Conservation (phyloP, 306 rosid genomes). For the Malus sieversii region DNA sequence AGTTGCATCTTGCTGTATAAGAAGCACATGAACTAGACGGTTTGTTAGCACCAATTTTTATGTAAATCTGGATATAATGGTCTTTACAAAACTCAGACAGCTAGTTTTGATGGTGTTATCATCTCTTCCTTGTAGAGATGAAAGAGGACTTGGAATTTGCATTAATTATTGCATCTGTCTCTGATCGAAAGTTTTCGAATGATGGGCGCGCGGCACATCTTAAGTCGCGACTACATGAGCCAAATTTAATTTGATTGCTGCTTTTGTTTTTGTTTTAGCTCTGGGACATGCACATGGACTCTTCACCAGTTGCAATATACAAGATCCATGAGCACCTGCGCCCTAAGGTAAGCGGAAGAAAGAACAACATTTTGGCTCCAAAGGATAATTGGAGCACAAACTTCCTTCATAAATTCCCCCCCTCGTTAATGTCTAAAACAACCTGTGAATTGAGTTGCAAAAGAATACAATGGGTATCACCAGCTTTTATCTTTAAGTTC, state of each 20-base stretch:
- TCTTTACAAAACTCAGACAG: too few relatives aligned
- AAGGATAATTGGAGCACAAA: neutral
- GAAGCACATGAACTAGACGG: too few relatives aligned
- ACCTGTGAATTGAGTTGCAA: neutral
- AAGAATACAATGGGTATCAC: neutral
- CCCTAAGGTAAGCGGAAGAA: conserved; percentile 38
- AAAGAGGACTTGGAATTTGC: too few relatives aligned
- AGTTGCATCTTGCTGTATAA: too few relatives aligned
- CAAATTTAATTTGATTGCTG: neutral
- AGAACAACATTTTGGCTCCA: neutral
- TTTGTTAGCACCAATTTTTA: too few relatives aligned
- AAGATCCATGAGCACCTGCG: conserved; percentile 61
- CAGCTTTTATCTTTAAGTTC: neutral
- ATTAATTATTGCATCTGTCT: conserved; percentile 38
- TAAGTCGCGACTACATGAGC: conserved; percentile 67
- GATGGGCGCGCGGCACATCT: conserved; percentile 41
- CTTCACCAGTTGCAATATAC: conserved; percentile 48
- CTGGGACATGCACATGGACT: conserved; percentile 68
- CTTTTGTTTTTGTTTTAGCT: conserved; percentile 32
- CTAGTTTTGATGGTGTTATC: too few relatives aligned
- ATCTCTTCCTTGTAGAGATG: too few relatives aligned
- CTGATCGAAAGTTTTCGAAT: conserved; percentile 47
- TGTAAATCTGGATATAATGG: too few relatives aligned
- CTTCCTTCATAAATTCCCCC: neutral
- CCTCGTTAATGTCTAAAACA: neutral